Evolutionary conservation across 2,329 filamentous ascomycete species (phyloP).

Genomic region (Pleomassaria siparia): DNA sequence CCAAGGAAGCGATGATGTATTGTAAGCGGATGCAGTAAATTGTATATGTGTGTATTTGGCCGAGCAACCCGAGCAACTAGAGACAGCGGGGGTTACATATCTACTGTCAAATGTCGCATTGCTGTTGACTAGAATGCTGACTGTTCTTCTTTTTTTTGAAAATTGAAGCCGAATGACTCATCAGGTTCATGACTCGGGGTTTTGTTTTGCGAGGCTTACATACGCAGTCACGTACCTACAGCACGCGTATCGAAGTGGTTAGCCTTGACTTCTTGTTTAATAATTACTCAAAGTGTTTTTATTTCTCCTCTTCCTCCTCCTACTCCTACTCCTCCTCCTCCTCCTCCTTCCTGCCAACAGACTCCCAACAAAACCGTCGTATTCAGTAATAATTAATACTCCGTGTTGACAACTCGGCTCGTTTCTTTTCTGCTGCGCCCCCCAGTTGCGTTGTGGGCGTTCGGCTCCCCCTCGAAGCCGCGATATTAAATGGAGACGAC

Average conservation of each 20-base stretch:
- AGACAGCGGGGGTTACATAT: background rate
- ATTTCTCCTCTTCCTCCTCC: background rate
- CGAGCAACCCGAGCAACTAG: background rate
- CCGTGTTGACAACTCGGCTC: background rate
- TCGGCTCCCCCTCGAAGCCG: background rate
- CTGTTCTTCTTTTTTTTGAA: too few relatives aligned
- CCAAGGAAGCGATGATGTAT: too few relatives aligned
- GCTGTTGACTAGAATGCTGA: background rate
- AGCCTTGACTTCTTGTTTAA: too few relatives aligned
- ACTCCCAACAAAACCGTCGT: background rate
- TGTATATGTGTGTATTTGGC: too few relatives aligned
- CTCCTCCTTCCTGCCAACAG: background rate
- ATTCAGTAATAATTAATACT: background rate
- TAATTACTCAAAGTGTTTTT: too few relatives aligned
- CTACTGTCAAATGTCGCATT: background rate
- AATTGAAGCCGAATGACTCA: too few relatives aligned
- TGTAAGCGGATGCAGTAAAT: too few relatives aligned
- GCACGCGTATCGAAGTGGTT: background rate
- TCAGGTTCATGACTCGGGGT: too few relatives aligned
- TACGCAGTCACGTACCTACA: too few relatives aligned
- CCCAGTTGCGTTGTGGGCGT: background rate
- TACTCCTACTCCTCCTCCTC: background rate
- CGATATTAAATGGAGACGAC: too few relatives aligned
- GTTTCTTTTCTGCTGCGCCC: background rate
- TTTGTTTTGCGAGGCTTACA: too few relatives aligned